Evolutionary conservation across 345 rosid species (phyloP).

Genomic region (Cardamine occulta): DNA sequence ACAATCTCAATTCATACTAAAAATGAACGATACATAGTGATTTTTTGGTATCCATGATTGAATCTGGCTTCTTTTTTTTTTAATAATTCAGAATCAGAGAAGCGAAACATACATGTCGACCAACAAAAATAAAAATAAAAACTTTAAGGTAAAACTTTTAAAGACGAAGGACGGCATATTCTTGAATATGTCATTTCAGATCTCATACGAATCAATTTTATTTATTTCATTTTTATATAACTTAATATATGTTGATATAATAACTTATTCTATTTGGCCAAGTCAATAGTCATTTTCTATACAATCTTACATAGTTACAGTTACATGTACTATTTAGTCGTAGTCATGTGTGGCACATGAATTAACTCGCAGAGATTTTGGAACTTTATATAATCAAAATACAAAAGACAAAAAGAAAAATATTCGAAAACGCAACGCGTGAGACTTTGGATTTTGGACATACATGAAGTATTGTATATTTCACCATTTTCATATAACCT

Average conservation of each 20-base stretch:
- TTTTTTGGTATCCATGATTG: background rate
- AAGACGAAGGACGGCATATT: background rate
- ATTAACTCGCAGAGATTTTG: slow-evolving; percentile 27
- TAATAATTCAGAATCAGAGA: background rate
- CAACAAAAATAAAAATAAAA: no score
- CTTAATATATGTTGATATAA: background rate
- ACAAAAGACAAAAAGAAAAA: slow-evolving; percentile 16
- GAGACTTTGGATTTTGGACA: background rate
- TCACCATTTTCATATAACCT: background rate
- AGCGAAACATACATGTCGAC: background rate
- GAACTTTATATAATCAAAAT: background rate
- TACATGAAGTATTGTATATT: background rate
- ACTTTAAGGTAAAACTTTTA: background rate
- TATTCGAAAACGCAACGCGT: slow-evolving; percentile 19
- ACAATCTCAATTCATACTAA: background rate
- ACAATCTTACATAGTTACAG: slow-evolving; percentile 26
- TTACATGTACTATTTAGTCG: slow-evolving; percentile 25
- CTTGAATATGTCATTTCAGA: slow-evolving; percentile 8
- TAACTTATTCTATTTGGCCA: slow-evolving; percentile 24
- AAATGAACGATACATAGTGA: background rate
- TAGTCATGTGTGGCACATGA: slow-evolving; percentile 28
- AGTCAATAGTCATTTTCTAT: slow-evolving; percentile 30
- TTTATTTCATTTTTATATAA: background rate
- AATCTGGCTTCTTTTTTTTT: background rate
- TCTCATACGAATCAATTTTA: slow-evolving; percentile 1